These are phyloP conservation scores for Arthroderma sp. DNA, from an alignment of 2,329 filamentous ascomycete species.

Conservation along the genomic window DNA sequence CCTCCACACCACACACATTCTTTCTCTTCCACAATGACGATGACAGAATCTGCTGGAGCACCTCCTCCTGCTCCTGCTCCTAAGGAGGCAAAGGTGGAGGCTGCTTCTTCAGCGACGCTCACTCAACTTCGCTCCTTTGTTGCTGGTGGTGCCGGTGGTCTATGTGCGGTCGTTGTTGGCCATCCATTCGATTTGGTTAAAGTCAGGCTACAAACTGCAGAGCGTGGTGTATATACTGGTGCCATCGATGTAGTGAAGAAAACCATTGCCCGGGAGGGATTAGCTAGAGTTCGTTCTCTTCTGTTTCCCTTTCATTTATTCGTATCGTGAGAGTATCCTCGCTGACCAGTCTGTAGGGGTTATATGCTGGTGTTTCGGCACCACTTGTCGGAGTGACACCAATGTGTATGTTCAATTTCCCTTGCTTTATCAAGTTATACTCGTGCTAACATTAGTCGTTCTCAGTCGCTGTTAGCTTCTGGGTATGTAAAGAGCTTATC, in stretches of 20 bases:
- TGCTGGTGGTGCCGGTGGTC: constrained; percentile 81
- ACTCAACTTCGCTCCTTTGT: constrained; percentile 65
- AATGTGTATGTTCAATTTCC: constrained; percentile 64
- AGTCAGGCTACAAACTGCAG: constrained; percentile 89
- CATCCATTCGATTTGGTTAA: constrained; percentile 98
- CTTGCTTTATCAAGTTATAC: constrained; percentile 1
- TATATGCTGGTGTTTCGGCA: constrained; percentile 95
- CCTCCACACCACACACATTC: not conserved
- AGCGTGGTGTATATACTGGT: constrained; percentile 78
- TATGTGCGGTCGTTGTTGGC: constrained; percentile 87
- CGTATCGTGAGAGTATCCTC: not conserved
- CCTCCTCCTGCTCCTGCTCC: constrained; percentile 17
- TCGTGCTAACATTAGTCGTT: constrained; percentile 3
- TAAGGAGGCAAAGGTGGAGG: constrained; percentile 16
- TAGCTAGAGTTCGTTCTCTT: constrained; percentile 39
- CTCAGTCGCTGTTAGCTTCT: constrained; percentile 53
- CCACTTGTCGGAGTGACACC: constrained; percentile 91
- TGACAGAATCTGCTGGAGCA: constrained; percentile 16
- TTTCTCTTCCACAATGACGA: constrained; percentile 3
- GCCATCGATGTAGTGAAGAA: constrained; percentile 86
- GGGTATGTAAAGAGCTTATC: constrained; percentile 30
- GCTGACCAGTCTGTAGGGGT: constrained; percentile 41
- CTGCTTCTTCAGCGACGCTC: constrained; percentile 35
- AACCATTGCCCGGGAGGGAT: constrained; percentile 74
- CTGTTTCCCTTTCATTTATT: not conserved